phyloP scores from a whole-genome alignment of 2,329 filamentous ascomycete genomes.

The Nothophoma quercina region DNA sequence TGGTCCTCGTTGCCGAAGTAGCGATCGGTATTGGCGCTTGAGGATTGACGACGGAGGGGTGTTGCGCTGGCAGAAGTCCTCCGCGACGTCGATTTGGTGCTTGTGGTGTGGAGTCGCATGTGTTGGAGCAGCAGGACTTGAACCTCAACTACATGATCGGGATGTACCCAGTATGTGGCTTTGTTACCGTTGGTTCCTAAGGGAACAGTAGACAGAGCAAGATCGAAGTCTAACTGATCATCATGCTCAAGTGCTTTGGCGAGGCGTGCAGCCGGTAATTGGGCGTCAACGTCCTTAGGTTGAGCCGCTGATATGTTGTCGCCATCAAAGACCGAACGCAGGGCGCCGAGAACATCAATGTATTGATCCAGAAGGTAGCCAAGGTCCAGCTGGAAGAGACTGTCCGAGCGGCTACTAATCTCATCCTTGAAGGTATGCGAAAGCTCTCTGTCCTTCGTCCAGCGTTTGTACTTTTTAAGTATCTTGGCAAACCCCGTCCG shows the following conservation, averaged over 20 bases:
- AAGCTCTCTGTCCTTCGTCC: slow-evolving; percentile 76
- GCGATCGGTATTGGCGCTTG: slow-evolving; percentile 29
- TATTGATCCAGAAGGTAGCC: slow-evolving; percentile 59
- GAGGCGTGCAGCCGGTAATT: slow-evolving; percentile 46
- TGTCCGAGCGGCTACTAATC: slow-evolving; percentile 71
- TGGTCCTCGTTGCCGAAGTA: slow-evolving; percentile 46
- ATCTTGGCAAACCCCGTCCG: slow-evolving; percentile 81
- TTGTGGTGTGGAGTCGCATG: slow-evolving; percentile 51
- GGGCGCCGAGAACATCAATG: slow-evolving; percentile 54
- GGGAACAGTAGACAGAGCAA: slow-evolving; percentile 56
- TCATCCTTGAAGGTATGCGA: slow-evolving; percentile 71
- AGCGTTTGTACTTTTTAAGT: slow-evolving; percentile 87
- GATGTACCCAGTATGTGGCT: slow-evolving; percentile 63
- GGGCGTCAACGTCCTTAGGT: slow-evolving; percentile 23
- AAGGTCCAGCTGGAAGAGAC: slow-evolving; percentile 75
- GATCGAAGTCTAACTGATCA: slow-evolving; percentile 58
- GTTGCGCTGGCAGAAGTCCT: slow-evolving; percentile 31
- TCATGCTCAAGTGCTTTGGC: slow-evolving; percentile 50
- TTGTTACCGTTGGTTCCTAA: slow-evolving; percentile 55
- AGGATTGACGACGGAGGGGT: slow-evolving; percentile 37
- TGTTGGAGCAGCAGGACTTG: slow-evolving; percentile 61
- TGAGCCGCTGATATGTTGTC: slow-evolving; percentile 26
- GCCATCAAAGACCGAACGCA: slow-evolving; percentile 55
- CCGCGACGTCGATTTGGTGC: slow-evolving; percentile 24
- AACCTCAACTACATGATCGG: slow-evolving; percentile 62